Percentiles rank a stretch among this genome's conserved stretches.
Evolutionary conservation across 208 protist genomes (phyloP).

Genomic region (Wallacemonas collosoma): DNA sequence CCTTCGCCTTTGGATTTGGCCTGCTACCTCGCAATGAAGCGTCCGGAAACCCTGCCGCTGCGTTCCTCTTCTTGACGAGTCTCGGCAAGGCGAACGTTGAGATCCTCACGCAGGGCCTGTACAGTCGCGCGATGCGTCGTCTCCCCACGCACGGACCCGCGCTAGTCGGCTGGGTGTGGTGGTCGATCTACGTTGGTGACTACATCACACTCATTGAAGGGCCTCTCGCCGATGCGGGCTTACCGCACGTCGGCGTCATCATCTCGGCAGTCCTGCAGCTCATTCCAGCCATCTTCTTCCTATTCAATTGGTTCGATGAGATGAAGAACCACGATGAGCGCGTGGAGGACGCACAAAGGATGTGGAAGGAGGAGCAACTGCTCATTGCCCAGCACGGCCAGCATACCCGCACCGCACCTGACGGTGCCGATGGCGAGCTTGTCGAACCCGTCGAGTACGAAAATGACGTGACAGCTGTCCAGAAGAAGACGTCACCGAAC

Average conservation of each 20-base stretch:
- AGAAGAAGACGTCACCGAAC: slow-evolving; percentile 8
- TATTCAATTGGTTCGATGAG: slow-evolving; percentile 74
- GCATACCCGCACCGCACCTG: too few species aligned
- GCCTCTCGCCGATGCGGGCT: slow-evolving; percentile 50
- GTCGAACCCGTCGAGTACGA: slow-evolving; percentile 7
- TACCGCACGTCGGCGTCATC: slow-evolving; percentile 47
- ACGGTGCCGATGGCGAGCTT: slow-evolving; percentile 4
- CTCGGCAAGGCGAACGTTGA: slow-evolving; percentile 41
- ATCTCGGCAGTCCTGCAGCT: slow-evolving; percentile 59
- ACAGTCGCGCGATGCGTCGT: slow-evolving; percentile 28
- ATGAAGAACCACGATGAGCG: slow-evolving; percentile 56
- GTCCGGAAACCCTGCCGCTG: slow-evolving; percentile 25
- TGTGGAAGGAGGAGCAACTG: slow-evolving; percentile 24
- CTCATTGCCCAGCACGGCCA: slow-evolving; percentile 1
- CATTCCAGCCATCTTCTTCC: slow-evolving; percentile 49
- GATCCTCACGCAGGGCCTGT: slow-evolving; percentile 38
- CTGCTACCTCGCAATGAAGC: slow-evolving; percentile 22
- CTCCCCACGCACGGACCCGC: slow-evolving; percentile 16
- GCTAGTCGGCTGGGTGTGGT: slow-evolving; percentile 33
- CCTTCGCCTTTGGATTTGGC: slow-evolving; percentile 27
- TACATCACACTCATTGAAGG: slow-evolving; percentile 38
- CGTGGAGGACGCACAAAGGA: slow-evolving; percentile 36
- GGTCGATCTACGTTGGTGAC: slow-evolving; percentile 20
- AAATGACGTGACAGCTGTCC: not conserved
- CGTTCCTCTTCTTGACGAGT: slow-evolving; percentile 28